These are phyloP conservation scores for Podospora bellae-mahoneyi DNA, from an alignment of 495 filamentous ascomycete genomes.

Conservation along the genomic window DNA sequence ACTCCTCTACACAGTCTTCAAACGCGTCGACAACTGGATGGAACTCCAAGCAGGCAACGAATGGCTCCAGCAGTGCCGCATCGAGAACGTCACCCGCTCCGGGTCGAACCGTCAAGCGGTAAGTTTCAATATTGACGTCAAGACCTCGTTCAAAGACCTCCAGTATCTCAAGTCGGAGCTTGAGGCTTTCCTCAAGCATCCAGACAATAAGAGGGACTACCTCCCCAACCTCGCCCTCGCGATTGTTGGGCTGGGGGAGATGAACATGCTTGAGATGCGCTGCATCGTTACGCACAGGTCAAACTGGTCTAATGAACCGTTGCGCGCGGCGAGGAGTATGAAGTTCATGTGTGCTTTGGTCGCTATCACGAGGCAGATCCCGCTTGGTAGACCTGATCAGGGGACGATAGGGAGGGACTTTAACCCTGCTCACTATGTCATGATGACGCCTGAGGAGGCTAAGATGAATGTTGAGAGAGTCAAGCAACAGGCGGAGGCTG, in stretches of 20 bases:
- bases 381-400: slow-evolving; percentile 63
- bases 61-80: slow-evolving; percentile 66
- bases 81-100: slow-evolving; percentile 74
- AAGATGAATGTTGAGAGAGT: slow-evolving; percentile 47
- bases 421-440: slow-evolving; percentile 42
- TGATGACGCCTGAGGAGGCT: slow-evolving; percentile 52
- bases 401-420: slow-evolving; percentile 55
- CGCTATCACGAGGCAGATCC: slow-evolving; percentile 64
- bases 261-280: slow-evolving; percentile 68
- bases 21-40: slow-evolving; percentile 59
- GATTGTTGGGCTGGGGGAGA: slow-evolving; percentile 62
- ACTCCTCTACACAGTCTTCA: slow-evolving; percentile 75
- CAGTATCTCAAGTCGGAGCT: slow-evolving; percentile 64
- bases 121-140: slow-evolving; percentile 60
- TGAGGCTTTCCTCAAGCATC: slow-evolving; percentile 54
- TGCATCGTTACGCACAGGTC: slow-evolving; percentile 53
- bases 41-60: slow-evolving; percentile 74
- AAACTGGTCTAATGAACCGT: slow-evolving; percentile 76
- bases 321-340: slow-evolving; percentile 65
- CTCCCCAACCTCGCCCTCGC: slow-evolving; percentile 60
- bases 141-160: slow-evolving; percentile 69
- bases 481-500: slow-evolving; percentile 9
- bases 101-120: slow-evolving; percentile 72
- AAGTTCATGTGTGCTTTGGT: slow-evolving; percentile 82
- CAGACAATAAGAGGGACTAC: slow-evolving; percentile 74